These are phyloP conservation scores for Penicillium olsonii DNA, from an alignment of 2,329 filamentous ascomycete genomes.

Conservation along the genomic window DNA sequence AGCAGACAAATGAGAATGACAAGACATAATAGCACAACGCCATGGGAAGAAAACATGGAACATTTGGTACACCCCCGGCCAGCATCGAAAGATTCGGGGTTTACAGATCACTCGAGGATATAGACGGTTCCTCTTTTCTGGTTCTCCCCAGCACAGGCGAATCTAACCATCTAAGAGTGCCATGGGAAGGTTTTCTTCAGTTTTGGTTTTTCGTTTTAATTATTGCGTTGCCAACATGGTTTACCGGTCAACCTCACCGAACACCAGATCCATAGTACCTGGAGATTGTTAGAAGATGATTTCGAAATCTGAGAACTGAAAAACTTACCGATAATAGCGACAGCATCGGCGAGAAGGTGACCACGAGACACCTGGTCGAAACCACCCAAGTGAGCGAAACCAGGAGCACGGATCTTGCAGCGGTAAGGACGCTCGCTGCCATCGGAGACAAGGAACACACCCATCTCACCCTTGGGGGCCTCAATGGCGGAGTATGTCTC, in stretches of 20 bases:
- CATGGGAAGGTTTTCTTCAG: constrained; percentile 23
- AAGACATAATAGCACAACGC: constrained; percentile 37
- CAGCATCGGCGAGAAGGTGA: constrained; percentile 91
- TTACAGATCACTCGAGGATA: constrained; percentile 16
- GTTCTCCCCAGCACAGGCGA: constrained; percentile 16
- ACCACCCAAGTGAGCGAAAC: constrained; percentile 90
- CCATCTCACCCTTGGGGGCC: constrained; percentile 99
- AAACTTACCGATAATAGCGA: constrained; percentile 77
- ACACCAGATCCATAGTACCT: constrained; percentile 81
- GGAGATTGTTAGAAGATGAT: constrained; percentile 17
- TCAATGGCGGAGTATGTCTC: constrained; percentile 98
- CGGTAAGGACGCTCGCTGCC: constrained; percentile 95
- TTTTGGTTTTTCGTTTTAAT: constrained; percentile 22
- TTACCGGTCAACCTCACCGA: constrained; percentile 67
- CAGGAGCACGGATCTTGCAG: constrained; percentile 95
- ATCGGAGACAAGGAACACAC: constrained; percentile 92
- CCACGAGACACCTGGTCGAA: constrained; percentile 93
- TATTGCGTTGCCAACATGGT: constrained; percentile 20
- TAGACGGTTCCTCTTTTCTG: constrained; percentile 12
- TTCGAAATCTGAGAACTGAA: neutral
- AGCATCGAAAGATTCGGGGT: constrained; percentile 20
- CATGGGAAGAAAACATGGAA: constrained; percentile 32
- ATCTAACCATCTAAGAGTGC: constrained; percentile 22
- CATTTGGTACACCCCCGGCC: constrained; percentile 27
- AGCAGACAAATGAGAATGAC: constrained; percentile 24